These are phyloP conservation scores for Coemansia sp. DNA, from an alignment of 192 early-diverging fungal species.

Conservation along the genomic window DNA sequence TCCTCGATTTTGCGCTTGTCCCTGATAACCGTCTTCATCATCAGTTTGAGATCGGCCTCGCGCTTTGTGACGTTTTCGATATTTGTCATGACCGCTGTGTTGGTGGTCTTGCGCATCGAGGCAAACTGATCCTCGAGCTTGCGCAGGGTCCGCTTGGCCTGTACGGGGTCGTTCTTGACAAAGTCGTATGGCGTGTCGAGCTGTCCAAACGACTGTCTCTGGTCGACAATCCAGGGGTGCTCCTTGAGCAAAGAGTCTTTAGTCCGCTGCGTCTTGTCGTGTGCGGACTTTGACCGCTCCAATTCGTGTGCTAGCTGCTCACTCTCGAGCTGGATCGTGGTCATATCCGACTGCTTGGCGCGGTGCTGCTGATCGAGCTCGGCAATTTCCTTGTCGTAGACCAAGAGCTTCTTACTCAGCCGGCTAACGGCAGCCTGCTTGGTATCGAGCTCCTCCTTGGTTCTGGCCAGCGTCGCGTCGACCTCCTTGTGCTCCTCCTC, in stretches of 20 bases:
- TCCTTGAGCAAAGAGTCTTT: constrained; percentile 58
- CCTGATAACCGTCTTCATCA: constrained; percentile 84
- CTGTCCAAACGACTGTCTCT: constrained; percentile 90
- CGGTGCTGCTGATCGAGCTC: constrained; percentile 70
- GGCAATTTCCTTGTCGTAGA: constrained; percentile 79
- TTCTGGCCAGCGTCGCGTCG: constrained; percentile 47
- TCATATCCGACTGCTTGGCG: constrained; percentile 65
- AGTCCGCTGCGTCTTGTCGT: constrained; percentile 52
- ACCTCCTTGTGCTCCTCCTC: constrained; percentile 56
- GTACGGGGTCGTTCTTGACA: constrained; percentile 68
- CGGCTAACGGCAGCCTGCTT: constrained; percentile 62
- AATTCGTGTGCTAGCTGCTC: constrained; percentile 81
- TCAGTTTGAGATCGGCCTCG: constrained; percentile 79
- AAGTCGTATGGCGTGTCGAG: constrained; percentile 85
- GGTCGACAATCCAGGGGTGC: constrained; percentile 87
- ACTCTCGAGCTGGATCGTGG: constrained; percentile 75
- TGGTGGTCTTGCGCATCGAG: constrained; percentile 81
- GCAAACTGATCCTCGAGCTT: constrained; percentile 81
- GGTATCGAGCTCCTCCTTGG: constrained; percentile 54
- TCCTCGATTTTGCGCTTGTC: constrained; percentile 97
- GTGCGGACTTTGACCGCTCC: constrained; percentile 69
- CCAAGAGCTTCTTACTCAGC: constrained; percentile 67
- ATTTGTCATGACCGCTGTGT: constrained; percentile 94
- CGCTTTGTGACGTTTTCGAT: constrained; percentile 93
- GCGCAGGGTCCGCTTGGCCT: constrained; percentile 72